A percentile compares a stretch with the other conserved stretches of the same genome.
Conservation (phyloP, 1,284 basidiomycete species). For the Coniferiporia weirii region DNA sequence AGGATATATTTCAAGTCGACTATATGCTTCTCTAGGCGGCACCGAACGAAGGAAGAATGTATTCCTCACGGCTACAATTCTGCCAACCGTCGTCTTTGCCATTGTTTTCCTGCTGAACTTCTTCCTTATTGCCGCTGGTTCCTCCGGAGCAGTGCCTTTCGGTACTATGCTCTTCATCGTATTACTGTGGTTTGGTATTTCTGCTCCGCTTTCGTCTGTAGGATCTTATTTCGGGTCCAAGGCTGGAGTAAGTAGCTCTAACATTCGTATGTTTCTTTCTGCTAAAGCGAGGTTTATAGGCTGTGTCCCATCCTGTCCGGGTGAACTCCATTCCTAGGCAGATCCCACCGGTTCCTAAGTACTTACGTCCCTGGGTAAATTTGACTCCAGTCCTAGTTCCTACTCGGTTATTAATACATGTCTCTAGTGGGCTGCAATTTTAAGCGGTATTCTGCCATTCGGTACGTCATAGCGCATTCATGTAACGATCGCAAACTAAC, state of each 20-base stretch:
- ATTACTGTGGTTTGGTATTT: conserved; percentile 93
- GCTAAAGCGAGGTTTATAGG: conserved; percentile 35
- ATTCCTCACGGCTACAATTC: conserved; percentile 81
- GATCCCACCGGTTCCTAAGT: conserved; percentile 82
- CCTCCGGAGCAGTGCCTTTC: conserved; percentile 95
- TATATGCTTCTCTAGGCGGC: conserved; percentile 84
- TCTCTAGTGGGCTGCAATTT: conserved; percentile 63
- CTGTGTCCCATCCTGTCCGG: conserved; percentile 74
- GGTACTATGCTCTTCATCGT: conserved; percentile 91
- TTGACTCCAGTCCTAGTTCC: conserved; percentile 4
- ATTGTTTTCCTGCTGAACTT: conserved; percentile 84
- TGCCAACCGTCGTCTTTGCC: conserved; percentile 85
- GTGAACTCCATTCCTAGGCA: conserved; percentile 92
- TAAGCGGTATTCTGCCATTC: conserved; percentile 91
- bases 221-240: conserved; percentile 79
- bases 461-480: conserved; percentile 38
- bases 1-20: conserved; percentile 84
- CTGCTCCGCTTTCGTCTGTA: conserved; percentile 75
- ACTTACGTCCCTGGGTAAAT: conserved; percentile 71
- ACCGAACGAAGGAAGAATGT: conserved; percentile 77
- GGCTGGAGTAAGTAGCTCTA: conserved; percentile 59
- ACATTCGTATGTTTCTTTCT: conserved; percentile 5
- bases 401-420: conserved; percentile 9
- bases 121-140: conserved; percentile 79
- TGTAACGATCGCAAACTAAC: conserved; percentile 4